phyloP scores from a whole-genome alignment of 176 grass and related monocot species.

The Oryza glumipatula region DNA sequence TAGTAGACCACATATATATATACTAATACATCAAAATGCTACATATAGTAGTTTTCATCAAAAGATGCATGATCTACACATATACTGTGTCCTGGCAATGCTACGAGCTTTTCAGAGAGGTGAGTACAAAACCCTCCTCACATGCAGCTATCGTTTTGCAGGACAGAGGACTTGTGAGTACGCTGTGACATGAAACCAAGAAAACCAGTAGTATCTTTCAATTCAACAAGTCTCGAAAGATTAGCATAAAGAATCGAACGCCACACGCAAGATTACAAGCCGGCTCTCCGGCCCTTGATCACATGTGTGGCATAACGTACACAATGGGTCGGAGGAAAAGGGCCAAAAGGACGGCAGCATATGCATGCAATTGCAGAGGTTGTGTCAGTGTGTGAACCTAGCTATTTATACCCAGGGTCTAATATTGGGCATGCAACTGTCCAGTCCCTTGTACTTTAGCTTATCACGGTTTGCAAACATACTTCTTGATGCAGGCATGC shows the following conservation, averaged over 20 bases:
- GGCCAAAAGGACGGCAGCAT: slow-evolving; percentile 14
- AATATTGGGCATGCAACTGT: slow-evolving; percentile 7
- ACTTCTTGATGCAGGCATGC: background rate
- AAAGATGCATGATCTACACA: too few relatives aligned
- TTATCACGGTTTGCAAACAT: background rate
- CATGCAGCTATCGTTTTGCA: slow-evolving; percentile 27
- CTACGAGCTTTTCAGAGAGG: background rate
- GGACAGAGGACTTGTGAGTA: background rate
- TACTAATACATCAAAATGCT: background rate
- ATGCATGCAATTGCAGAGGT: background rate
- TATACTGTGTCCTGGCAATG: background rate
- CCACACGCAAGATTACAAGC: background rate
- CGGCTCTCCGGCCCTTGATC: background rate
- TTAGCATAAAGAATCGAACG: background rate
- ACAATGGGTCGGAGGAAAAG: background rate
- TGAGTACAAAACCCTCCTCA: slow-evolving; percentile 12
- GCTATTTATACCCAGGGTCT: background rate
- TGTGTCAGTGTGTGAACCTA: background rate
- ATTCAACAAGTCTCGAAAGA: background rate
- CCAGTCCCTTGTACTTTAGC: slow-evolving; percentile 14
- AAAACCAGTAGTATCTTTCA: slow-evolving; percentile 5
- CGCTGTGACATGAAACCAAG: background rate
- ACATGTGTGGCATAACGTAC: slow-evolving; percentile 25
- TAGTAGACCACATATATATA: too few relatives aligned
- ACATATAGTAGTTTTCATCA: background rate